Evolutionary conservation across 2,329 filamentous ascomycete species (phyloP).

Genomic region (Zymoseptoria crescenta): DNA sequence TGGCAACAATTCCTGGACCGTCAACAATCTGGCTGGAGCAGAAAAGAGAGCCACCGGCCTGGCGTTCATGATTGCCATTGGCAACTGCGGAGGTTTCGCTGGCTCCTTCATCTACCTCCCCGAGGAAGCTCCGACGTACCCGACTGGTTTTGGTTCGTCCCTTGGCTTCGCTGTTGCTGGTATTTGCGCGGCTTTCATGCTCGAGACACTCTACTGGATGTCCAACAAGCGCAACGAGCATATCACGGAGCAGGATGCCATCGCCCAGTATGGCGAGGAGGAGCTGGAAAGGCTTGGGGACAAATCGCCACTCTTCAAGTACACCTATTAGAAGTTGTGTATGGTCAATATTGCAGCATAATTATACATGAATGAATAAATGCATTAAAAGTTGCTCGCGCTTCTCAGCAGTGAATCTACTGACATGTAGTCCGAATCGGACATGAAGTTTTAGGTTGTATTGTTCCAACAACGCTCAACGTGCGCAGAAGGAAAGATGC

Average conservation of each 20-base stretch:
- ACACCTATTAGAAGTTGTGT: constrained; percentile 19
- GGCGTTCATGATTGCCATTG: constrained; percentile 33
- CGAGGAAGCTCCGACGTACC: constrained; percentile 30
- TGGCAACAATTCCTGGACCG: constrained; percentile 24
- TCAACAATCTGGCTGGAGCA: constrained; percentile 28
- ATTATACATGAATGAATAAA: not conserved
- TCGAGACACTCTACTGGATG: constrained; percentile 26
- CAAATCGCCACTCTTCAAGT: constrained; percentile 34
- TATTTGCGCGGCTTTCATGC: constrained; percentile 18
- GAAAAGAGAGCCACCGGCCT: constrained; percentile 34
- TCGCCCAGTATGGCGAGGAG: constrained; percentile 29
- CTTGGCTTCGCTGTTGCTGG: constrained; percentile 22
- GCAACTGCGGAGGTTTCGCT: constrained; percentile 19
- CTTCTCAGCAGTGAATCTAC: not conserved
- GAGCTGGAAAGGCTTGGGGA: constrained; percentile 33
- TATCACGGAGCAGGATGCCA: constrained; percentile 29
- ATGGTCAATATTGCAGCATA: not conserved
- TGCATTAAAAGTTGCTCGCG: not conserved
- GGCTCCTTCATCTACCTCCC: constrained; percentile 28
- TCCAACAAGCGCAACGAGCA: constrained; percentile 31
- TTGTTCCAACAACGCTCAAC: too few relatives aligned
- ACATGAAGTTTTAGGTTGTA: too few relatives aligned
- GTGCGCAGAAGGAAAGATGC: too few relatives aligned
- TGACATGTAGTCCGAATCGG: not conserved
- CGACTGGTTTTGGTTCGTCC: constrained; percentile 31